Conservation (phyloP, 208 protist species). For the Trypanosoma congolense region DNA sequence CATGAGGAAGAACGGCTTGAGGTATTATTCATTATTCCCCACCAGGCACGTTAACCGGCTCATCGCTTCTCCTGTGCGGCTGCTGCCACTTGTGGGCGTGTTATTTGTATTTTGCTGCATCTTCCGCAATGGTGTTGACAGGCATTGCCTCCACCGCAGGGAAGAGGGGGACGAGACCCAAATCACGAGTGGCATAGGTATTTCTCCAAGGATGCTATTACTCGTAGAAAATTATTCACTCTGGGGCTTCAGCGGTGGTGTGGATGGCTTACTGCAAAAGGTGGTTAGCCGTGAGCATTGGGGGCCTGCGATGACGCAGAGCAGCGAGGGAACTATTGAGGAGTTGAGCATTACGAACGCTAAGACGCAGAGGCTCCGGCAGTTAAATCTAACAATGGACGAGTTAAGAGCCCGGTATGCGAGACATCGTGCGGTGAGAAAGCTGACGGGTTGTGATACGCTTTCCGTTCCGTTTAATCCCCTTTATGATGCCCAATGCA, state of each 20-base stretch:
- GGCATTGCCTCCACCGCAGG: background rate
- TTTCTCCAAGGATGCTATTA: background rate
- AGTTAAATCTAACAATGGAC: background rate
- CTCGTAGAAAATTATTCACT: conserved; percentile 11
- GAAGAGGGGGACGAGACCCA: background rate
- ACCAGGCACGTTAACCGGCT: background rate
- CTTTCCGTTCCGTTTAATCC: conserved; percentile 37
- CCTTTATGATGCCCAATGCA: conserved; percentile 14
- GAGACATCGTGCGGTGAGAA: conserved; percentile 8
- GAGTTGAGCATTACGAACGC: conserved; percentile 18
- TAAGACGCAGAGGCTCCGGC: conserved; percentile 1
- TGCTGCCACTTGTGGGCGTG: background rate
- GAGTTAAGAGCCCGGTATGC: conserved; percentile 11
- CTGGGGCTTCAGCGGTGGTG: conserved; percentile 17
- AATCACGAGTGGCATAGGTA: background rate
- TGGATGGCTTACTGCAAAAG: conserved; percentile 21
- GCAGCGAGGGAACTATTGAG: conserved; percentile 13
- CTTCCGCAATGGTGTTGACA: background rate
- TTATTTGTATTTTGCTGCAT: background rate
- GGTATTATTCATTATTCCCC: no score
- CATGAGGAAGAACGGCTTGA: no score
- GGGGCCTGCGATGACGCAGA: conserved; percentile 17
- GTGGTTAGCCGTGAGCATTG: conserved; percentile 4
- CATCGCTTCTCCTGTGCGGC: background rate
- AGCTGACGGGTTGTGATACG: conserved; percentile 28